Evolutionary conservation across 768 basidiomycete species (phyloP), one percentile per base, ranked within the genome.

Genomic region (Suillus paluster): DNA sequence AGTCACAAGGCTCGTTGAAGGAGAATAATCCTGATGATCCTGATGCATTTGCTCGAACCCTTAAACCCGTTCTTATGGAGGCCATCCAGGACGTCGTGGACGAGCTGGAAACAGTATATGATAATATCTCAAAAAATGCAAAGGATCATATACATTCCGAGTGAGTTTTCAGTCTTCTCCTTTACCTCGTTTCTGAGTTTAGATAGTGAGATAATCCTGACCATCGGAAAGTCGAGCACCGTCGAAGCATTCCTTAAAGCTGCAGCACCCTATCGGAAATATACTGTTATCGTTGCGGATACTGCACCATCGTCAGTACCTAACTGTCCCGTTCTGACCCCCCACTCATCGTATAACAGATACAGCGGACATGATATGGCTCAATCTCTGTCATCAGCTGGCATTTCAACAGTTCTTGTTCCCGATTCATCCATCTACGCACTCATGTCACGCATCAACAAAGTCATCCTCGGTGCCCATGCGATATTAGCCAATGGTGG

Each of bases 81-180:
- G 97, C 95, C 8, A 96, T 99, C 57, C 92, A 97, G 71, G 97
- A 98, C 71, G 92, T 98, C 19, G 82, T 97, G 49, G 95, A 97
- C 66, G 97, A 99, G 75, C 81, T 99, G 41, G 96, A 97, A 73
- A 95, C 93, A 3, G 96, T 97, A 1, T 94, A 98, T 68, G 93
- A 97, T 67, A 95, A 91, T 68, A 90, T 99, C 21, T 92, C 93
- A 10, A 97, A 93, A 79, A 93, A 92, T 68, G 94, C 96, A 2
- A 91, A 87, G 75, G 95, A 97, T 73, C 96, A 99, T 72, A 92
- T 99, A 63, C 97, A 99, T 74, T 94, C 95, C n/a, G 95, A 97
- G 97, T 98, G 71, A 73, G 93, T 79, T 19, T 34, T 2, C 0
- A 30, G 7, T 56, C 8, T 58, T 59, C n/a, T 14, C 10, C 4